Evolutionary conservation across 2,329 filamentous ascomycete species (phyloP).

Genomic region (Fusarium bactridioides): DNA sequence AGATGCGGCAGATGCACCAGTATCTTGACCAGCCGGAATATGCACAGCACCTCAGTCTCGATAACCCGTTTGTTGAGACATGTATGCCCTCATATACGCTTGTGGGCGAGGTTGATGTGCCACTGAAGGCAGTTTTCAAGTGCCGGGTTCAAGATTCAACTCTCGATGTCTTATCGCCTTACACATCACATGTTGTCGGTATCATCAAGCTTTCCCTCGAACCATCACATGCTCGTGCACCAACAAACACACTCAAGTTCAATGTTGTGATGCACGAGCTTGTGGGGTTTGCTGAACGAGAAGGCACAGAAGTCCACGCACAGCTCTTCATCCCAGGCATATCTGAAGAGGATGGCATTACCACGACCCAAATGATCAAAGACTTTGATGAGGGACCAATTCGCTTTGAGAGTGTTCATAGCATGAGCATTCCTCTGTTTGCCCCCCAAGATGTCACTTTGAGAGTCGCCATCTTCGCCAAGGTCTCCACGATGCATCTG

Average conservation of each 20-base stretch:
- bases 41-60: constrained; percentile 87
- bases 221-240: constrained; percentile 90
- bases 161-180: constrained; percentile 89
- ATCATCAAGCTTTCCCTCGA: constrained; percentile 91
- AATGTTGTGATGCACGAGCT: constrained; percentile 99
- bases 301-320: constrained; percentile 94
- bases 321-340: constrained; percentile 95
- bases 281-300: constrained; percentile 91
- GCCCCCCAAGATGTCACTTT: constrained; percentile 75
- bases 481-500: constrained; percentile 90
- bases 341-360: constrained; percentile 88
- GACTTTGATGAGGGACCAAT: constrained; percentile 94
- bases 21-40: constrained; percentile 97
- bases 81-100: constrained; percentile 93
- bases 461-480: constrained; percentile 89
- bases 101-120: constrained; percentile 91
- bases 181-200: constrained; percentile 88
- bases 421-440: constrained; percentile 89
- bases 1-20: constrained; percentile 97
- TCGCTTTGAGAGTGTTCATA: constrained; percentile 96
- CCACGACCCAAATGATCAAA: constrained; percentile 92
- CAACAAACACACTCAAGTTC: constrained; percentile 93
- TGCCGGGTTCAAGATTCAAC: constrained; percentile 93
- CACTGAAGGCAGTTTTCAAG: constrained; percentile 91
- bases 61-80: constrained; percentile 90